Conservation (phyloP, 2,329 filamentous ascomycete genomes). For the Harringtonia lauricola region DNA sequence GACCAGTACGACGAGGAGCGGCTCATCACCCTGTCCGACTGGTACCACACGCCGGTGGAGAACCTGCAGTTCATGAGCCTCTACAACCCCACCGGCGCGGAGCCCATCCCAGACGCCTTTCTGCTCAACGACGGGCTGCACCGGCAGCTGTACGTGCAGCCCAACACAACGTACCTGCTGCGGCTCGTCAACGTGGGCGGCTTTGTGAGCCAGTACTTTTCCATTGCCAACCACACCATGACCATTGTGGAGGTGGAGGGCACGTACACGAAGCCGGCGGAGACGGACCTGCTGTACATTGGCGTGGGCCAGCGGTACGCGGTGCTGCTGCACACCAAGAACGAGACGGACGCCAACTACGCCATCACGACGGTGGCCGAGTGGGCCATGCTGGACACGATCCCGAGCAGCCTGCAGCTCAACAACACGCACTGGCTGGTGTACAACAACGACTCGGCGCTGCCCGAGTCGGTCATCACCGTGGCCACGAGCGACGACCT, state of each 20-base stretch:
- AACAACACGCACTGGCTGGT: slow-evolving; percentile 56
- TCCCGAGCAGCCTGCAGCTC: slow-evolving; percentile 58
- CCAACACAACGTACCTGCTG: slow-evolving; percentile 62
- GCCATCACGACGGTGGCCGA: slow-evolving; percentile 37
- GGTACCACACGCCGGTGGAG: slow-evolving; percentile 54
- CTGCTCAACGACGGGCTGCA: slow-evolving; percentile 63
- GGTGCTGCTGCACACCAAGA: slow-evolving; percentile 52
- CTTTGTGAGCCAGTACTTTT: slow-evolving; percentile 57
- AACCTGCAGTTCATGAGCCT: slow-evolving; percentile 41
- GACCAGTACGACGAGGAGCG: slow-evolving; percentile 51
- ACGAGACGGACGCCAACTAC: slow-evolving; percentile 51
- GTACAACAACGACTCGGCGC: slow-evolving; percentile 40
- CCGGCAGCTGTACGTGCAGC: slow-evolving; percentile 45
- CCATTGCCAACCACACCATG: slow-evolving; percentile 58
- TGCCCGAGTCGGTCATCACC: slow-evolving; percentile 23
- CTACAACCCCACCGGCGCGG: slow-evolving; percentile 43
- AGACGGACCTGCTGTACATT: slow-evolving; percentile 54
- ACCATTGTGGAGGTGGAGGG: slow-evolving; percentile 64
- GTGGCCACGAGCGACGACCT: slow-evolving; percentile 35
- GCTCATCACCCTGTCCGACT: slow-evolving; percentile 54
- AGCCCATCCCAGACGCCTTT: slow-evolving; percentile 57
- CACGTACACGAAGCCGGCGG: slow-evolving; percentile 50
- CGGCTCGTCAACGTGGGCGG: slow-evolving; percentile 64
- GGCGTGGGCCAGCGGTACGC: slow-evolving; percentile 56
- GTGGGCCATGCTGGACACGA: slow-evolving; percentile 53